phyloP scores from a whole-genome alignment of 2,329 filamentous ascomycete genomes.

The Metarhizium humberi region DNA sequence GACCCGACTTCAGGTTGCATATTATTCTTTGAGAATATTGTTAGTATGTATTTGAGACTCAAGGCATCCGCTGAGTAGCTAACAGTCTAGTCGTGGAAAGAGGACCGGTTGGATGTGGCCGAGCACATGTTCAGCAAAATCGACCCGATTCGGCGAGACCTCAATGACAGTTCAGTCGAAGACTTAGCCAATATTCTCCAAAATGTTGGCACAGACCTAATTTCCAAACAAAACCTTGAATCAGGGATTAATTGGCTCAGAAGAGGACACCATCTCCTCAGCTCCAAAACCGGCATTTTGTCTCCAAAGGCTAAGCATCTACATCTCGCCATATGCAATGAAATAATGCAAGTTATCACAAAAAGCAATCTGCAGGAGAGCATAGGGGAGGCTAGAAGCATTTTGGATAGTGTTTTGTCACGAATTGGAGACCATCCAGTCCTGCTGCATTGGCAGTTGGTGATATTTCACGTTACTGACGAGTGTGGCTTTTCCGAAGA shows the following conservation, averaged over 20 bases:
- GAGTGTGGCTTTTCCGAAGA: slow-evolving; percentile 37
- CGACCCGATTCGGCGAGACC: slow-evolving; percentile 23
- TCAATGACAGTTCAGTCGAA: slow-evolving; percentile 46
- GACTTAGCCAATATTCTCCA: slow-evolving; percentile 58
- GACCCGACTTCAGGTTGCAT: slow-evolving; percentile 44
- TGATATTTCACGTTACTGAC: slow-evolving; percentile 46
- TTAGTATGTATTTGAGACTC: slow-evolving; percentile 40
- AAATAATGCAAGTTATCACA: slow-evolving; percentile 46
- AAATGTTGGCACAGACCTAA: slow-evolving; percentile 57
- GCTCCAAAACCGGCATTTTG: slow-evolving; percentile 40
- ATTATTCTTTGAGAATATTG: slow-evolving; percentile 54
- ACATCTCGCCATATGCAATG: slow-evolving; percentile 56
- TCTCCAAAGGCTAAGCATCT: slow-evolving; percentile 55
- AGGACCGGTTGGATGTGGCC: slow-evolving; percentile 63
- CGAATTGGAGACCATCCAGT: slow-evolving; percentile 56
- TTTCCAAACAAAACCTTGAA: slow-evolving; percentile 40
- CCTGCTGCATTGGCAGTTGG: slow-evolving; percentile 59
- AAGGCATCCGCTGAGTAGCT: slow-evolving; percentile 4
- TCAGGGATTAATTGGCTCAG: slow-evolving; percentile 65
- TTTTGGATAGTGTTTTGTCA: slow-evolving; percentile 52
- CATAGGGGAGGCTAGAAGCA: slow-evolving; percentile 41
- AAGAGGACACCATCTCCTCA: slow-evolving; percentile 52
- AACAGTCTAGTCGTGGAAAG: slow-evolving; percentile 57
- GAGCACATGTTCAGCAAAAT: slow-evolving; percentile 67
- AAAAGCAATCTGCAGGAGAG: slow-evolving; percentile 33